phyloP scores from a whole-genome alignment of 306 rosid genomes.

The Fragaria vesca region DNA sequence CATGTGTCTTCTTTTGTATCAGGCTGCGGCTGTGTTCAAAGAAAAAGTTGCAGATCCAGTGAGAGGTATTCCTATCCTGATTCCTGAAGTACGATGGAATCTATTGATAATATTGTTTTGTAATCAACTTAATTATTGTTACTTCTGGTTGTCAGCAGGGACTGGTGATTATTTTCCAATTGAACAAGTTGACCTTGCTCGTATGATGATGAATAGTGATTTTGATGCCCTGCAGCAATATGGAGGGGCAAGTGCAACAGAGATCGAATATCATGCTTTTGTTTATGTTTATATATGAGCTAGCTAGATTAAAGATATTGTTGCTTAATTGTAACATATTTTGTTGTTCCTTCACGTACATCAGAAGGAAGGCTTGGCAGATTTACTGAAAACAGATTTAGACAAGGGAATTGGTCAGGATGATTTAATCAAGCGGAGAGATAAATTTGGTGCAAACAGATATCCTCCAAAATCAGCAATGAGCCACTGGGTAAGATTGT shows the following conservation, averaged over 20 bases:
- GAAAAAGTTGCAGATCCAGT: slow-evolving; percentile 30
- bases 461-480: slow-evolving; percentile 73
- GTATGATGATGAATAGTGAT: slow-evolving; percentile 60
- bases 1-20: background rate
- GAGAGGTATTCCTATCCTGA: slow-evolving; percentile 42
- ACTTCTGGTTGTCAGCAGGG: slow-evolving; percentile 33
- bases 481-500: slow-evolving; percentile 52
- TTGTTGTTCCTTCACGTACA: slow-evolving; percentile 22
- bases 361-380: slow-evolving; percentile 65
- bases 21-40: slow-evolving; percentile 78
- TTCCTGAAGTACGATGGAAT: background rate
- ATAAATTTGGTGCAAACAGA: slow-evolving; percentile 62
- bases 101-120: background rate
- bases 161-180: slow-evolving; percentile 45
- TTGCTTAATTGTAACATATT: background rate
- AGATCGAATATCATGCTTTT: slow-evolving; percentile 5
- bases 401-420: slow-evolving; percentile 71
- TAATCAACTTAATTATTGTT: background rate
- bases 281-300: background rate
- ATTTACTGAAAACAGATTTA: slow-evolving; percentile 52
- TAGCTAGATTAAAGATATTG: background rate
- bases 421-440: slow-evolving; percentile 56
- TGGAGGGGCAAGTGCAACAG: slow-evolving; percentile 64
- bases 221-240: slow-evolving; percentile 38
- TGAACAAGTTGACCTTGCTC: slow-evolving; percentile 66